phyloP scores from a whole-genome alignment of 805 yeast species.

The Lachancea waltii region DNA sequence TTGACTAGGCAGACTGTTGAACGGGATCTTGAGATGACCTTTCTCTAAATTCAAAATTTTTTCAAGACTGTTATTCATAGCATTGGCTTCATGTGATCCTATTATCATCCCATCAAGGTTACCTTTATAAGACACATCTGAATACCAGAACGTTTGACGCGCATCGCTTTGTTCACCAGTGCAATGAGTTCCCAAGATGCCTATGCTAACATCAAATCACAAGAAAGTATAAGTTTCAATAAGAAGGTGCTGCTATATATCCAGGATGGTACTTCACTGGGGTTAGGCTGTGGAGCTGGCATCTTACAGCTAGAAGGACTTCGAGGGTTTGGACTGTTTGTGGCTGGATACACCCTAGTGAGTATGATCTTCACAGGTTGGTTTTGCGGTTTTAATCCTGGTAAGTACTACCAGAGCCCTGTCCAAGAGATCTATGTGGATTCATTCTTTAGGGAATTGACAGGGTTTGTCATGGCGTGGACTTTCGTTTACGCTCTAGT shows the following conservation, averaged over 20 bases:
- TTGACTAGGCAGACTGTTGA: too few species aligned
- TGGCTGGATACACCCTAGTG: constrained; percentile 32
- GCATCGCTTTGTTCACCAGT: background rate
- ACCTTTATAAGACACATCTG: too few species aligned
- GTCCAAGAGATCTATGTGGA: constrained; percentile 38
- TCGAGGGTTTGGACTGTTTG: constrained; percentile 42
- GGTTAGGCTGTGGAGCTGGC: constrained; percentile 50
- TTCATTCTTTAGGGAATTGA: constrained; percentile 41
- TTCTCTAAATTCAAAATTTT: constrained; percentile 1
- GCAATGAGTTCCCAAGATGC: constrained; percentile 6
- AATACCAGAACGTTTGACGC: too few species aligned
- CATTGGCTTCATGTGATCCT: constrained; percentile 4
- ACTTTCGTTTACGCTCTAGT: constrained; percentile 47
- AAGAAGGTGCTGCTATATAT: constrained; percentile 25
- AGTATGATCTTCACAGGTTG: constrained; percentile 30
- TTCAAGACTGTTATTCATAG: constrained; percentile 3
- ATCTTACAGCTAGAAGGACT: constrained; percentile 45
- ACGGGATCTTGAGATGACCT: background rate
- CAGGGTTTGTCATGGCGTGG: constrained; percentile 55
- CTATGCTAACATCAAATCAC: constrained; percentile 14
- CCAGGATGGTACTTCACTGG: constrained; percentile 44
- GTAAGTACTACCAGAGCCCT: constrained; percentile 36
- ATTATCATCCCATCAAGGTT: background rate
- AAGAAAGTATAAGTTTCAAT: constrained; percentile 19
- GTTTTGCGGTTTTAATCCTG: constrained; percentile 33